Percentiles rank a stretch among this genome's conserved stretches.
phyloP scores from a whole-genome alignment of 192 early-diverging fungal species.

The Glomus cerebriforme region DNA sequence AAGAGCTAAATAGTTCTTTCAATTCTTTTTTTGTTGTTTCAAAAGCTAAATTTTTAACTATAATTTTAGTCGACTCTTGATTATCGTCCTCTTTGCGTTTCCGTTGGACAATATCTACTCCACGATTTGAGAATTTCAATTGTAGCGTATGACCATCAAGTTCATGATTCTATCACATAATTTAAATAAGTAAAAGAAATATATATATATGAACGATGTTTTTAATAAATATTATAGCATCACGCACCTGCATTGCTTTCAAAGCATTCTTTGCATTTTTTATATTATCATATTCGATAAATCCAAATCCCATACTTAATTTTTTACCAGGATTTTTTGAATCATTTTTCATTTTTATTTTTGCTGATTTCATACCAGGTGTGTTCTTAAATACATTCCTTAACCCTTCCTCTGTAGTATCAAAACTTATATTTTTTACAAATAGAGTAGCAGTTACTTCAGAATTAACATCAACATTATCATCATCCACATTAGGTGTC shows the following conservation, averaged over 20 bases:
- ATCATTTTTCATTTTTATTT: conserved; percentile 84
- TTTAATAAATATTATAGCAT: neutral
- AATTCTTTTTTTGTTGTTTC: conserved; percentile 96
- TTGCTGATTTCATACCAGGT: conserved; percentile 80
- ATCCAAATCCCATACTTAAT: conserved; percentile 97
- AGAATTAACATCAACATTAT: conserved; percentile 49
- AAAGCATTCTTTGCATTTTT: conserved; percentile 83
- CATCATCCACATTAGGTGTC: conserved; percentile 48
- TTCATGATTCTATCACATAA: conserved; percentile 51
- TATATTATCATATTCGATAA: conserved; percentile 85
- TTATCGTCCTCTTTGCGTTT: conserved; percentile 48
- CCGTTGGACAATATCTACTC: conserved; percentile 23
- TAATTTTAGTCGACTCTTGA: conserved; percentile 79
- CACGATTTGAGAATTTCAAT: conserved; percentile 84
- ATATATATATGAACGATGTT: neutral
- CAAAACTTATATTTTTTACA: conserved; percentile 95
- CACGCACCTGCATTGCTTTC: conserved; percentile 77
- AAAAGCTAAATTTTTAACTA: conserved; percentile 96
- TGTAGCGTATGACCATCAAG: conserved; percentile 89
- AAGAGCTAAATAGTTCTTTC: conserved; percentile 83
- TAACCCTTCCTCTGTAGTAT: conserved; percentile 81
- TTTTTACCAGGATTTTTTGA: conserved; percentile 75
- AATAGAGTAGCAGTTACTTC: conserved; percentile 77
- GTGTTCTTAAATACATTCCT: conserved; percentile 70
- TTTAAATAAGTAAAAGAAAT: neutral